Evolutionary conservation across 768 basidiomycete genomes (phyloP), one percentile per base, ranked within the genome.

Genomic region (Ephemerocybe angulata): DNA sequence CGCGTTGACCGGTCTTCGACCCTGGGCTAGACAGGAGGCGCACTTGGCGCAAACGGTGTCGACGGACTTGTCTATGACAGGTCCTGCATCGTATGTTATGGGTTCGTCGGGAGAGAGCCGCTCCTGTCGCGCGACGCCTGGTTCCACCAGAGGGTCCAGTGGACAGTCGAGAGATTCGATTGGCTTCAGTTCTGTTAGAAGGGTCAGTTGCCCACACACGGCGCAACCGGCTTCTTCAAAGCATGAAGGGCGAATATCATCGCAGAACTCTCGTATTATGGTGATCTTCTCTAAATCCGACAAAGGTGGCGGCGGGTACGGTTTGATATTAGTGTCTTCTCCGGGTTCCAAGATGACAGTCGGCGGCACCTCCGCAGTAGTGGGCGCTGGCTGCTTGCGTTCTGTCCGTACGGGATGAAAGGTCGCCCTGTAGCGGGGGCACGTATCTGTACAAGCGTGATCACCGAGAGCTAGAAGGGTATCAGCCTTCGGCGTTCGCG

Each of bases 81-180:
- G 46, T 6, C 22, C 27, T 21, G 17, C 27, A 5, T 10, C 17
- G 27, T 10, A 66, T 66, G 1, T 48, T 41, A 13, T 60, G 41
- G 4, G 69, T 68, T 4, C 61, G 62, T 17, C 57, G 41, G 0
- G 72, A 65, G 10, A 60, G 33, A 1, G 69, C 64, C 25, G 72
- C 58, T 50, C 66, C 71, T 4, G 51, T 19, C 38, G 65, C 71
- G 30, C 64, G 63, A 0, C 67, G 28, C 21, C 21, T 10, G 22
- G 15, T 24, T 43, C n/a, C 21, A n/a, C 22, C 8, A 43, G 42
- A 11, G 42, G 42, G 21, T 43, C 42, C 10, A 43, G 22, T 10
- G n/a, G 21, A 17, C 10, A 43, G 10, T 19, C 22, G 11, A 24
- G n/a, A 10, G n/a, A 17, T 10, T 43, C 42, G 8, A 21, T 10